Evolutionary conservation across 352 stramenopile genomes (phyloP).

Genomic region (Lagenidium giganteum): DNA sequence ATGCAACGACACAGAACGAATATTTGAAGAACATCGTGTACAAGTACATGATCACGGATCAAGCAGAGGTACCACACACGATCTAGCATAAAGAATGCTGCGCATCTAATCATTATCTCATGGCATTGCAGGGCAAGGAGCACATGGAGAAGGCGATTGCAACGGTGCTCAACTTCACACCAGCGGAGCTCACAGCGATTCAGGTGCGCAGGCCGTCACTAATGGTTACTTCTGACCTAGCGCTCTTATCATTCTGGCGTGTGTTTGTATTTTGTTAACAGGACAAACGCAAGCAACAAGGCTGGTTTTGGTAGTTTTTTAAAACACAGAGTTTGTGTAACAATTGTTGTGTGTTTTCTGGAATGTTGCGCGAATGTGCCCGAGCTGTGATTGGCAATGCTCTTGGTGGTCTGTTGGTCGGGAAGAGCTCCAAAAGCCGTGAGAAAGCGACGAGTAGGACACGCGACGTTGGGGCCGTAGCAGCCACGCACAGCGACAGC

Average conservation of each 20-base stretch:
- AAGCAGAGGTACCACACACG: conserved; percentile 66
- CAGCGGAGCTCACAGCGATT: conserved; percentile 51
- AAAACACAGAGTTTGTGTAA: conserved; percentile 1
- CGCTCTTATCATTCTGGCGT: conserved; percentile 3
- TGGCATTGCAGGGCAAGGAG: conserved; percentile 47
- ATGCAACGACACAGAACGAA: conserved; percentile 80
- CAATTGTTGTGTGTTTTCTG: background rate
- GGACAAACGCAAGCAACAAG: conserved; percentile 55
- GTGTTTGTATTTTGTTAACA: conserved; percentile 3
- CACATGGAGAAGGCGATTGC: conserved; percentile 89
- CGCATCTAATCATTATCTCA: conserved; percentile 1
- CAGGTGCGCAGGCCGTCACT: conserved; percentile 29
- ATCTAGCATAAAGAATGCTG: too few relatives aligned
- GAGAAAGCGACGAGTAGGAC: too few relatives aligned
- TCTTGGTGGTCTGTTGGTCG: too few relatives aligned
- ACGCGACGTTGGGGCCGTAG: too few relatives aligned
- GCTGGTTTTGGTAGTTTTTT: conserved; percentile 59
- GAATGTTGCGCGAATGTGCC: background rate
- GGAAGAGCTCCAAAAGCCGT: too few relatives aligned
- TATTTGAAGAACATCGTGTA: conserved; percentile 90
- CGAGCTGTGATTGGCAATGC: conserved; percentile 7
- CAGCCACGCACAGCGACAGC: too few relatives aligned
- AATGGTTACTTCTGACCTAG: background rate
- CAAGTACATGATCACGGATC: conserved; percentile 88
- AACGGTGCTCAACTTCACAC: conserved; percentile 83